phyloP scores from a whole-genome alignment of 2,329 filamentous ascomycete genomes.

The Ceratocystis variospora region DNA sequence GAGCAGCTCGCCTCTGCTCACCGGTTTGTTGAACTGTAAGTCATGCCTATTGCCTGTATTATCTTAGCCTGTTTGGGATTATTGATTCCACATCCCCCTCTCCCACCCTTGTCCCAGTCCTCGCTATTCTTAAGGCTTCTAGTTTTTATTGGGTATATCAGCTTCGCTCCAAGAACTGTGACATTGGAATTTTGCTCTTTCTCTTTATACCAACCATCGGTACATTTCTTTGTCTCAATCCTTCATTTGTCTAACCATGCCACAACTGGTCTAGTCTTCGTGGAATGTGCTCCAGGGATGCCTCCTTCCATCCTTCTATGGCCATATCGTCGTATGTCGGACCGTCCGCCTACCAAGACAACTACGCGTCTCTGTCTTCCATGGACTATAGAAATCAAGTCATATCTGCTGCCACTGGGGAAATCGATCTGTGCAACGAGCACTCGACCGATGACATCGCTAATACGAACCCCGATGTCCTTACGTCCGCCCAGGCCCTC shows the following conservation, averaged over 20 bases:
- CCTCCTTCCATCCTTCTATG: not conserved
- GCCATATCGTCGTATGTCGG: not conserved
- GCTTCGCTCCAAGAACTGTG: not conserved
- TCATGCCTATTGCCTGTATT: not conserved
- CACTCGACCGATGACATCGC: not conserved
- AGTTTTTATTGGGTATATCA: not conserved
- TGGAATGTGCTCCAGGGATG: not conserved
- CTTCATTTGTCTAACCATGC: not conserved
- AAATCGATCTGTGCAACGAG: constrained; percentile 3
- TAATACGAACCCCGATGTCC: constrained; percentile 25
- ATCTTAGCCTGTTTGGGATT: not conserved
- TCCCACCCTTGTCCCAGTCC: not conserved
- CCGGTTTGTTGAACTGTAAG: constrained; percentile 13
- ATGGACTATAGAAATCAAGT: not conserved
- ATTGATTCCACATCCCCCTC: not conserved
- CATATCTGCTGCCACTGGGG: not conserved
- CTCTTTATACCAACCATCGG: not conserved
- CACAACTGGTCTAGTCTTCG: not conserved
- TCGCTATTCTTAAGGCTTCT: not conserved
- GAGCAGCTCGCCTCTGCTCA: constrained; percentile 9
- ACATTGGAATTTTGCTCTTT: not conserved
- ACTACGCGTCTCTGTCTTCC: not conserved
- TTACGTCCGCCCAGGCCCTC: constrained; percentile 41
- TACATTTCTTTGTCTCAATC: not conserved
- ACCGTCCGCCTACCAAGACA: not conserved